Base-by-base conservation (phyloP, 805 yeast genomes). In the Kodamaea neixiangensis region DNA sequence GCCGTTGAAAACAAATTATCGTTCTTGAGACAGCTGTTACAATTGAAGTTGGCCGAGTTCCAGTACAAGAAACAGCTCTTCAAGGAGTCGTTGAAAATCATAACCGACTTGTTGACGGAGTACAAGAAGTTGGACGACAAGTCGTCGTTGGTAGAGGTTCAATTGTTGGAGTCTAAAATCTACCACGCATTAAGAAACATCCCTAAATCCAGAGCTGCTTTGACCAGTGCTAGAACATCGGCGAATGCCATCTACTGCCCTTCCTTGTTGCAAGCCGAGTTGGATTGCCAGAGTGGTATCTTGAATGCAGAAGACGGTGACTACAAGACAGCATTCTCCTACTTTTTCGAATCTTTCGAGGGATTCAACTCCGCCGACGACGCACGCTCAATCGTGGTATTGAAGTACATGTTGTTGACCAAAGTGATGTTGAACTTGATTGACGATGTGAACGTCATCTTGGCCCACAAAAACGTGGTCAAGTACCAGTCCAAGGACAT, bases 161-260 rank as follows among this genome's bases (percentile, higher is more conserved):
- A 94, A 71, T 75, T 94, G 57, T 80, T 94, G 56, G 98, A 94
- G 68, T 80, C 94, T 17, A 86, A 90, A 63, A 90, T 89, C 38
- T 94, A 87, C 68, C 97, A 92, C 67, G 91, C 96, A 21, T 77
- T 94, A 61, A 82, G 97, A 67, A 94, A 94, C 68, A 79, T 89
- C 61, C 87, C 97, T 4, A 94, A 93, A 72, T 82, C 97, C 4
- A 83, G 89, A 61, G 97, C 98, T 6, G 85, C 97, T 2, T 77
- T 94, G 60, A 91, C 98, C 1, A 85, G 96, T 44, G 97, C 99
- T 1, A 82, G 98, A 69, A 94, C 99, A 0, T 87, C 96, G 2
- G 99, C 99, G n/a, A 96, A 94, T 68, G 81, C 97, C 18, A 89
- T 94, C 47, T 96, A 92, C 73, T 89, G 97, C 62, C 96, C 98